Percentiles rank a stretch among this genome's conserved stretches.
These are phyloP conservation scores for Solanum hybrid DNA, from an alignment of 305 asterid genomes.

Conservation along the genomic window DNA sequence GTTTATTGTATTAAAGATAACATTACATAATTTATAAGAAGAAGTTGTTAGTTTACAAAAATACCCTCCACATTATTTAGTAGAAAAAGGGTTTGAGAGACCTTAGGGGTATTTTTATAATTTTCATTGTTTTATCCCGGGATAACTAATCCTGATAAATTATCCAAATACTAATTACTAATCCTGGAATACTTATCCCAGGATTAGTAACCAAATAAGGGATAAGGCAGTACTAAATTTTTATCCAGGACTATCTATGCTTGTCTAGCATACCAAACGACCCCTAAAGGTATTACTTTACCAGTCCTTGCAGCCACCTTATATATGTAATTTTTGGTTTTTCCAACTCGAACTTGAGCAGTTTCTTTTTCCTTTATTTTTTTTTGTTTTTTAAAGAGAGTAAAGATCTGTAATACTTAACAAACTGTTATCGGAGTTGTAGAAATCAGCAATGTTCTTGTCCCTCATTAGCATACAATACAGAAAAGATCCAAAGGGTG, in stretches of 20 bases:
- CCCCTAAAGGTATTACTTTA: neutral
- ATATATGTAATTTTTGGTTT: neutral
- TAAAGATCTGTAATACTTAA: neutral
- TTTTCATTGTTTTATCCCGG: neutral
- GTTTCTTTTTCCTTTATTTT: neutral
- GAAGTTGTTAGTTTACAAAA: neutral
- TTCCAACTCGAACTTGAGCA: neutral
- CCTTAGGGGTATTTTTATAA: neutral
- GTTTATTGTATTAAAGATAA: neutral
- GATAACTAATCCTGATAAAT: neutral
- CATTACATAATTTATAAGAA: neutral
- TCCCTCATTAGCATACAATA: neutral
- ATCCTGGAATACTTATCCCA: neutral
- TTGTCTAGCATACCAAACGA: neutral
- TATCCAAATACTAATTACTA: neutral
- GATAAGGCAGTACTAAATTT: neutral
- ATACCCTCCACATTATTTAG: neutral
- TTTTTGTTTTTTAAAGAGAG: too few relatives aligned
- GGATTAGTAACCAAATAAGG: neutral
- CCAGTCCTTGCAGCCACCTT: neutral
- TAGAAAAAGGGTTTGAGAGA: neutral
- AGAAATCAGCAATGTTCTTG: constrained; percentile 4
- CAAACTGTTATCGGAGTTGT: neutral
- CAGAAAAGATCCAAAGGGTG: neutral
- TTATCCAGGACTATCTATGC: neutral